Evolutionary conservation across 345 rosid genomes (phyloP).

Genomic region (Carallia pectinifolia): DNA sequence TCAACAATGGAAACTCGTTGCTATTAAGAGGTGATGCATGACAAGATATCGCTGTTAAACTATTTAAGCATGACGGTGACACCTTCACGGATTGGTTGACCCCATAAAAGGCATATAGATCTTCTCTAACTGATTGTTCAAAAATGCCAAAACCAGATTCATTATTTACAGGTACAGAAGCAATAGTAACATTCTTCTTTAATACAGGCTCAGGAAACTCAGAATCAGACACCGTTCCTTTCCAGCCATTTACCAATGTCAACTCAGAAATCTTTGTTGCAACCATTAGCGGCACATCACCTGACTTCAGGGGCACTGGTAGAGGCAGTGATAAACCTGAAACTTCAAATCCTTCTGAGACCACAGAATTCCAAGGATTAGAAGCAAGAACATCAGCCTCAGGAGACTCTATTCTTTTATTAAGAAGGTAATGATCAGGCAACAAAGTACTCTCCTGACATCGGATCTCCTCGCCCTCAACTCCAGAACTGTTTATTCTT

Average conservation of each 20-base stretch:
- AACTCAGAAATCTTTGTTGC: slow-evolving; percentile 30
- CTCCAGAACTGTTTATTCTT: slow-evolving; percentile 8
- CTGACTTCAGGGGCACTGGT: slow-evolving; percentile 29
- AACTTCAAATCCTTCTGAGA: slow-evolving; percentile 31
- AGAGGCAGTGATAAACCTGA: slow-evolving; percentile 21
- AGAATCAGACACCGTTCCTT: slow-evolving; percentile 21
- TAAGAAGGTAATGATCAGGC: slow-evolving; percentile 21
- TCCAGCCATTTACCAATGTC: slow-evolving; percentile 21
- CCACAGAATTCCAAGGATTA: slow-evolving; percentile 9
- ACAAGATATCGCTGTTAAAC: neutral
- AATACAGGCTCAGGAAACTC: slow-evolving; percentile 19
- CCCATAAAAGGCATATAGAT: neutral
- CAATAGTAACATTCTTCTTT: slow-evolving; percentile 25
- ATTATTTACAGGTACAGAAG: slow-evolving; percentile 30
- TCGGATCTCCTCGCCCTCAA: slow-evolving; percentile 21
- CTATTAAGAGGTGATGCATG: neutral
- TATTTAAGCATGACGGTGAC: neutral
- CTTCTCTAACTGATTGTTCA: neutral
- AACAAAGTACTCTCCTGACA: slow-evolving; percentile 27
- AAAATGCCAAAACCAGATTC: slow-evolving; percentile 17
- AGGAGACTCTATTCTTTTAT: slow-evolving; percentile 17
- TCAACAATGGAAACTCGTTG: neutral
- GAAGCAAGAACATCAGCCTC: too few species aligned
- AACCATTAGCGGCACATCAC: slow-evolving; percentile 32
- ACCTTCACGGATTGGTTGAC: neutral